Evolutionary conservation across 768 basidiomycete species (phyloP).

Genomic region (Russula lepida): DNA sequence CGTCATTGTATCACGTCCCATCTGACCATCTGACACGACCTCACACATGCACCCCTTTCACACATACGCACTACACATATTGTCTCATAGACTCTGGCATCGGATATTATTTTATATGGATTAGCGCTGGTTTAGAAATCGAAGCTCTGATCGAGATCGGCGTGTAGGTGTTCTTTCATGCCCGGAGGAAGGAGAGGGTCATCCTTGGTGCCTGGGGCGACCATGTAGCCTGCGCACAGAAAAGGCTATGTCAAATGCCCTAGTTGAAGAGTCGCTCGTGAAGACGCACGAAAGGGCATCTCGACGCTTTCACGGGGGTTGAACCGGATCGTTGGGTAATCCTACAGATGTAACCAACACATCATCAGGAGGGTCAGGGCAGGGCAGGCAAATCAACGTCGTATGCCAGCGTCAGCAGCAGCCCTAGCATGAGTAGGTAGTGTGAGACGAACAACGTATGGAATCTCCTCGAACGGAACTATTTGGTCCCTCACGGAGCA

Average conservation of each 20-base stretch:
- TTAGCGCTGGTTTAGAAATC: constrained; percentile 45
- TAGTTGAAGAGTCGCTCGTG: neutral
- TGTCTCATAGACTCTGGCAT: neutral
- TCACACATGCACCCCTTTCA: neutral
- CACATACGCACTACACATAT: neutral
- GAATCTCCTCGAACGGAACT: constrained; percentile 64
- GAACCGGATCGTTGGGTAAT: constrained; percentile 85
- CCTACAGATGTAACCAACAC: constrained; percentile 35
- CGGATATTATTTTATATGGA: neutral
- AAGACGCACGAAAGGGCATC: constrained; percentile 88
- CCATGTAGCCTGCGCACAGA: constrained; percentile 36
- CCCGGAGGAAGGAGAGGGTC: constrained; percentile 80
- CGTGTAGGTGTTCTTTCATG: constrained; percentile 78
- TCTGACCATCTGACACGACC: neutral
- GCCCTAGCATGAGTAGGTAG: neutral
- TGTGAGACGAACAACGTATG: constrained; percentile 48
- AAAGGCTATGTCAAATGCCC: neutral
- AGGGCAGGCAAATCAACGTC: neutral
- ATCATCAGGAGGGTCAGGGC: neutral
- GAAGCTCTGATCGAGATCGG: constrained; percentile 82
- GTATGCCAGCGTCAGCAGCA: neutral
- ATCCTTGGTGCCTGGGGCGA: constrained; percentile 30
- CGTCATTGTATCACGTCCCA: constrained; percentile 1
- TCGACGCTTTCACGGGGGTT: constrained; percentile 85
- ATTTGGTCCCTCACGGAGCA: neutral